Base-by-base conservation (phyloP, 169 alveolate genomes). In the Amoebophrya sp. region DNA sequence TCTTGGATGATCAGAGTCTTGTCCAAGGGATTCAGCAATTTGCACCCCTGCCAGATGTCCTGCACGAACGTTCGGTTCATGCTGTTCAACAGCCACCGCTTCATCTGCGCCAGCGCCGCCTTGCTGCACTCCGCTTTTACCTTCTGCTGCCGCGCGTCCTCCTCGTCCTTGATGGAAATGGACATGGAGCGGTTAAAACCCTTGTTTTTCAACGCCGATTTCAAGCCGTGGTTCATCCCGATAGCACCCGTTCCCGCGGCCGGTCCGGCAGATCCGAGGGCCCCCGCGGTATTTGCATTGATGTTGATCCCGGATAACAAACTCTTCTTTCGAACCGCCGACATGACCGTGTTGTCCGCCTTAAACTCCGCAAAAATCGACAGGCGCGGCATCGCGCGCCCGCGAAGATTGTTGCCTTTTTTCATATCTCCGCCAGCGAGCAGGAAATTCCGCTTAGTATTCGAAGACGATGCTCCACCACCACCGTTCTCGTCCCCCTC, bases 101-200 rank as follows among this genome's bases (percentile, higher is more conserved):
- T 66, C 83, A 66, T 66, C 35, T 66, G 83, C 35, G 35, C 32
- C 83, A 66, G 83, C 29, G 83, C 83, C 35, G 83, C 83, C 10
- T n/a, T 18, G 35, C 83, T 66, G 83, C 83, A 66, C 83, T 66
- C 83, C 35, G 83, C 83, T 25, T 66, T 66, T 2, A 66, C 83
- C 18, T 66, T 66, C 18, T 66, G 83, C 83, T 66, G 83, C 35
- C 83, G 29, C 83, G 83, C 83, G 83, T 66, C 83, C 35, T 66
- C 83, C 83, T 66, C 83, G 83, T 66, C 83, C 83, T 66, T 66
- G 32, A 66, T 2, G 18, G 18, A 7, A 7, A 66, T 25, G 83
- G 35, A 12, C 83, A 66, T 66, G 35, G 39, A 25, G 39, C 83
- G 83, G 32, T 2, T 25, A n/a, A 25, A n/a, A 3, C 10, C 35